Percentiles rank a stretch among this genome's conserved stretches.
Conservation (phyloP, 2,329 filamentous ascomycete species). For the Microsporum audouinii region DNA sequence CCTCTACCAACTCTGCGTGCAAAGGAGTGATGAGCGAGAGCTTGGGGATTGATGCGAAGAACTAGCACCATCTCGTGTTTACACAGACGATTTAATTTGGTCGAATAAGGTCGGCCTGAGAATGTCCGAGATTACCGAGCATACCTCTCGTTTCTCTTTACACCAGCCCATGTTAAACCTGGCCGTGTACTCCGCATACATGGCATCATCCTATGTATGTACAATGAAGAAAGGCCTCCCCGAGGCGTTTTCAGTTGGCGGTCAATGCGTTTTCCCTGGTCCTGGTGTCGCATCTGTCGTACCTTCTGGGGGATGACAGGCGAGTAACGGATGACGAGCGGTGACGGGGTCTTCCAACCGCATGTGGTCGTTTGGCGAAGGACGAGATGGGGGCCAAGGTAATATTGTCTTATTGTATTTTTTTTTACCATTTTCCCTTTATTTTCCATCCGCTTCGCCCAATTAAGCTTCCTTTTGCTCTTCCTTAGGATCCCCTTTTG, state of each 20-base stretch:
- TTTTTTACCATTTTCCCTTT: not conserved
- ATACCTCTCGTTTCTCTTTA: not conserved
- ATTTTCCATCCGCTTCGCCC: not conserved
- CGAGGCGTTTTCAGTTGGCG: slow-evolving; percentile 1
- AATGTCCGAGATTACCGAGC: not conserved
- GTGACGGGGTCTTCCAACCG: not conserved
- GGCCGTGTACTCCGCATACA: not conserved
- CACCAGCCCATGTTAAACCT: not conserved
- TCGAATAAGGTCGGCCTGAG: not conserved
- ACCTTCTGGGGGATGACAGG: not conserved
- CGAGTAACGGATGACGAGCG: not conserved
- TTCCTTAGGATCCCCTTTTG: not conserved
- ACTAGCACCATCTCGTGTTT: not conserved
- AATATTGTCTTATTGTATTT: not conserved
- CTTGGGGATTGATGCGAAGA: not conserved
- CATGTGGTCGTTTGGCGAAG: not conserved
- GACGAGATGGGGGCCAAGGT: not conserved
- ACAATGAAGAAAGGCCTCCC: not conserved
- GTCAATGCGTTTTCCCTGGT: not conserved
- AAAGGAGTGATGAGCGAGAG: not conserved
- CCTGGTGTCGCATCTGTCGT: not conserved
- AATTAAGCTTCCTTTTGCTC: not conserved
- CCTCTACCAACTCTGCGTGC: not conserved
- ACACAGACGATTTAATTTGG: not conserved
- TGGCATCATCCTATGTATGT: not conserved